phyloP scores from a whole-genome alignment of 176 grass and related monocot species.

The Paspalum notatum region DNA sequence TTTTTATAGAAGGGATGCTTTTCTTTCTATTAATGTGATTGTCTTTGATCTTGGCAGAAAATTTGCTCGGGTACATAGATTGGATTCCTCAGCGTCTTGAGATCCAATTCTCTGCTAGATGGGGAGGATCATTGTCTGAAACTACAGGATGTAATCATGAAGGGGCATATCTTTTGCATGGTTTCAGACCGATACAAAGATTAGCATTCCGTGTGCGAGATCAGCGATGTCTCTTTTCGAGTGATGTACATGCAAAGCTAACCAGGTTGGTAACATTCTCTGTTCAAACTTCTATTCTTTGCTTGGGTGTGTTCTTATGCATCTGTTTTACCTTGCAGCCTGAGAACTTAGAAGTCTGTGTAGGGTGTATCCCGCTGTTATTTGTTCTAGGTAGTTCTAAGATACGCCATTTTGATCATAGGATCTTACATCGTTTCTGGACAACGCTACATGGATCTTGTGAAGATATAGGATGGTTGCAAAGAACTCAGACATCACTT shows the following conservation, averaged over 20 bases:
- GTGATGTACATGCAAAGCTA: conserved; percentile 39
- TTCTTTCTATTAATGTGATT: not conserved
- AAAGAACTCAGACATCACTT: conserved; percentile 57
- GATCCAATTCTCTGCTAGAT: conserved; percentile 24
- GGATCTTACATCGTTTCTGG: conserved; percentile 63
- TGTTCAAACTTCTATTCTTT: not conserved
- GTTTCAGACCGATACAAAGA: conserved; percentile 43
- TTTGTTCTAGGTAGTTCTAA: conserved; percentile 11
- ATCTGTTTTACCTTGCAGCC: conserved; percentile 1
- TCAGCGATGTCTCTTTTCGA: conserved; percentile 33
- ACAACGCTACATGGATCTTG: conserved; percentile 82
- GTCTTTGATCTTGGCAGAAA: conserved; percentile 43
- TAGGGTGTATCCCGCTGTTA: conserved; percentile 7
- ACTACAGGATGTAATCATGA: conserved; percentile 23
- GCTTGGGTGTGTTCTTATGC: not conserved
- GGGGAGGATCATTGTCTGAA: conserved; percentile 33
- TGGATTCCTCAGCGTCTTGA: conserved; percentile 45
- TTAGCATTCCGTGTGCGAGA: conserved; percentile 55
- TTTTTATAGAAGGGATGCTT: not conserved
- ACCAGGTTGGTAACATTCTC: conserved; percentile 27
- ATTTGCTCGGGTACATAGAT: conserved; percentile 46
- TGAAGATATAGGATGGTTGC: conserved; percentile 88
- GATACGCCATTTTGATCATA: conserved; percentile 37
- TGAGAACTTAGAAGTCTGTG: not conserved
- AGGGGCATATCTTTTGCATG: conserved; percentile 30